Percentiles rank a stretch among this genome's conserved stretches.
phyloP scores from a whole-genome alignment of 495 filamentous ascomycete species.

The Talaromyces proteolyticus region DNA sequence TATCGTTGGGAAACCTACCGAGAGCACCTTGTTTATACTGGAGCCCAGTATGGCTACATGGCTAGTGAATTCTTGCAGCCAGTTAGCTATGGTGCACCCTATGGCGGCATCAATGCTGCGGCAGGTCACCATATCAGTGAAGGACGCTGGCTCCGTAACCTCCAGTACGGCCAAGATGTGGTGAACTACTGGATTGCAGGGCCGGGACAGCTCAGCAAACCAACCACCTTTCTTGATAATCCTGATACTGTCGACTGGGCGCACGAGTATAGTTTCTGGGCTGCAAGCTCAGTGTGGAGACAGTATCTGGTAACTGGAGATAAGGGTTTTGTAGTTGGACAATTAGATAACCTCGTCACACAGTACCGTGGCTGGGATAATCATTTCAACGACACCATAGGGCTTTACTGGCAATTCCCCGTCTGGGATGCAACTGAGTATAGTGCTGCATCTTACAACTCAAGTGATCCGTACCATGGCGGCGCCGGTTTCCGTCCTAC shows the following conservation, averaged over 20 bases:
- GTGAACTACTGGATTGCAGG: conserved; percentile 11
- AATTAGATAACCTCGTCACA: conserved; percentile 14
- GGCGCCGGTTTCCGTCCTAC: conserved; percentile 22
- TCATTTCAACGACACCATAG: conserved; percentile 14
- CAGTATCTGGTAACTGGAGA: conserved; percentile 24
- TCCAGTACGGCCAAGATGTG: conserved; percentile 22
- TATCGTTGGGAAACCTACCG: conserved; percentile 26
- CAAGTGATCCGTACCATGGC: conserved; percentile 21
- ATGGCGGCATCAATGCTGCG: conserved; percentile 18
- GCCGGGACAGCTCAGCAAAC: conserved; percentile 9
- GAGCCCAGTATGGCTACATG: conserved; percentile 16
- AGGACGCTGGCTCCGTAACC: conserved; percentile 25
- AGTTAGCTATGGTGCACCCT: conserved; percentile 17
- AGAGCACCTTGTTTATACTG: conserved; percentile 24
- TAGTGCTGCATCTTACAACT: conserved; percentile 23
- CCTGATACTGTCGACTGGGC: conserved; percentile 12
- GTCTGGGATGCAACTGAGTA: conserved; percentile 25
- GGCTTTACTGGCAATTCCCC: conserved; percentile 21
- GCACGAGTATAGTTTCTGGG: background rate
- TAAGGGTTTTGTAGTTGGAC: conserved; percentile 9
- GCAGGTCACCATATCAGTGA: conserved; percentile 23
- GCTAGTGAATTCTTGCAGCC: conserved; percentile 25
- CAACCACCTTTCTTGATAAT: conserved; percentile 20
- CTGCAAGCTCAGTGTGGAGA: conserved; percentile 14
- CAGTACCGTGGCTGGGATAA: conserved; percentile 16